A percentile compares a stretch with the other conserved stretches of the same genome.
phyloP scores from a whole-genome alignment of 371 early-diverging fungal genomes.

The Mortierella sp. region DNA sequence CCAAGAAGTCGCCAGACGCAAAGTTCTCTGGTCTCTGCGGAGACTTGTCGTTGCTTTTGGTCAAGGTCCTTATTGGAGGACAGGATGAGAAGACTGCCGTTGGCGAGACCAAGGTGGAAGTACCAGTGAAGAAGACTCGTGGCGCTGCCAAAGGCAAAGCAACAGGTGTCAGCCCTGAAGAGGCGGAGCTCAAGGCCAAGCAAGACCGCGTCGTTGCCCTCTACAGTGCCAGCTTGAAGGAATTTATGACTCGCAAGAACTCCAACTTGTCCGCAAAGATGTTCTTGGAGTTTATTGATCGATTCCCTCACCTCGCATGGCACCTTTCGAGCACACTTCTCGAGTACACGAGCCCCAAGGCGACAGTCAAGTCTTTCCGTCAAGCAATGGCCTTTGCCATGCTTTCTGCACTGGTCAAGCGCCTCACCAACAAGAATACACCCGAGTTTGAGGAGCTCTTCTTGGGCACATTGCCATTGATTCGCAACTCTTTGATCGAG shows the following conservation, averaged over 20 bases:
- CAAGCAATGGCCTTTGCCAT: constrained; percentile 72
- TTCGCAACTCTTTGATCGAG: constrained; percentile 57
- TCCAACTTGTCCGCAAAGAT: constrained; percentile 74
- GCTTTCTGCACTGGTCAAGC: constrained; percentile 61
- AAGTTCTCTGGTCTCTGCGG: constrained; percentile 63
- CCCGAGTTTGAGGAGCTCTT: constrained; percentile 48
- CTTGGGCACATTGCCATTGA: constrained; percentile 39
- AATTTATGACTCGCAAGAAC: constrained; percentile 79
- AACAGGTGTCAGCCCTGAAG: constrained; percentile 21
- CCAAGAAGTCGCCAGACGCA: constrained; percentile 64
- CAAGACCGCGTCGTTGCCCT: constrained; percentile 54
- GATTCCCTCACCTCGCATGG: constrained; percentile 76
- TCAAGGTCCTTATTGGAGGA: constrained; percentile 68
- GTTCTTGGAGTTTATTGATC: constrained; percentile 71
- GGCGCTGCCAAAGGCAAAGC: constrained; percentile 48
- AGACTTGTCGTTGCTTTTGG: constrained; percentile 63
- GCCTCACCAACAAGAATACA: constrained; percentile 60
- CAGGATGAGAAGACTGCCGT: constrained; percentile 60
- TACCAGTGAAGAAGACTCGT: constrained; percentile 42
- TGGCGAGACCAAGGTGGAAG: constrained; percentile 53
- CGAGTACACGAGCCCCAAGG: constrained; percentile 64
- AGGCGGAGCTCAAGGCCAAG: constrained; percentile 49
- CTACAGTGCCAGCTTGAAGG: constrained; percentile 66
- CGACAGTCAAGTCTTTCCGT: constrained; percentile 75
- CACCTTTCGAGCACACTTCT: constrained; percentile 66